Base-by-base conservation (phyloP, 2,329 filamentous ascomycete genomes). In the Hawksworthiomyces lignivorus region DNA sequence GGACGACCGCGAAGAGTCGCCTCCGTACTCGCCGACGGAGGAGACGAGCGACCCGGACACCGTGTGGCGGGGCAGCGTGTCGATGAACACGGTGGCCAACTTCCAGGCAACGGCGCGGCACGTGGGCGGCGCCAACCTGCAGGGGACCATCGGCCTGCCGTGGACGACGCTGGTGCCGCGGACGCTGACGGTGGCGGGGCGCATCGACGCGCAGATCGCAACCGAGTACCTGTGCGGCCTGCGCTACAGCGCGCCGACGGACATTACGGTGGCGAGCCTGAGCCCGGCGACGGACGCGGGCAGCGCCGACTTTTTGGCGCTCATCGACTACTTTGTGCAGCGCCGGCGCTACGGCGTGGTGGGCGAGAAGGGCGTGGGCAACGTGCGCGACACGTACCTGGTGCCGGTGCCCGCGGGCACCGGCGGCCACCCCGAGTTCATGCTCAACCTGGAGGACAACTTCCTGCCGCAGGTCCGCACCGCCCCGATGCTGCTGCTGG, bases 181-280 rank as follows among this genome's bases (percentile, higher is more conserved):
- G 22, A 73, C 70, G 7, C 68, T 92, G 22, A 78, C 74, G 7
- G 82, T 92, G 18, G 82, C 82, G 36, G 87, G 86, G 1, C 79
- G 92, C 15, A 92, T 98, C 46, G 78, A 85, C 39, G 80, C 87
- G 51, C 75, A 83, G 46, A 84, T 83, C 50, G 92, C 90, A 10
- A 87, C 88, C 43, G 87, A 94, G 47, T 98, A 98, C 55, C 79
- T 98, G 1, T 92, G 87, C 56, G 81, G 87, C 38, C 70, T 97
- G 47, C 80, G 87, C 11, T 94, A 86, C 60, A 90, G 84, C 57
- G 75, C 77, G 39, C 80, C 80, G 38, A 89, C 86, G 3, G 92
- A 97, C 55, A 80, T 98, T 6, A 75, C 87, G 1, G 84, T 97
- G 18, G 76, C 94, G 17, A 78, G 80, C 33, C 64, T 97, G 26